Percentiles rank a stretch among this genome's conserved stretches.
Conservation (phyloP, 129 eudicot genomes). For the Pseudognaphalium luteoalbum region DNA sequence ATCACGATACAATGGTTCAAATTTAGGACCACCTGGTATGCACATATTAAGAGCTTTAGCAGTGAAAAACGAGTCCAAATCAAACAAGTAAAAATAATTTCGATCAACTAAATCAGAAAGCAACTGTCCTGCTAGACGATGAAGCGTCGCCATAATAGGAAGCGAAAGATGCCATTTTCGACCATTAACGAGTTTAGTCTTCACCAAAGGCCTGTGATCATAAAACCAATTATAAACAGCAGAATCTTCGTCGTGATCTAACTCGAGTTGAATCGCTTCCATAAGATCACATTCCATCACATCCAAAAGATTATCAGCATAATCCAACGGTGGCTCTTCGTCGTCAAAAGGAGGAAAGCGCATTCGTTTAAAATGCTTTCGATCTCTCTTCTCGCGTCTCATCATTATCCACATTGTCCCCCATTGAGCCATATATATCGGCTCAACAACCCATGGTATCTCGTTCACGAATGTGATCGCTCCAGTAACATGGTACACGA, state of each 20-base stretch:
- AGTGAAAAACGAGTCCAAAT: constrained; percentile 97
- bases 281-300: constrained; percentile 60
- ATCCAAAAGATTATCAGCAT: constrained; percentile 97
- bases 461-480: constrained; percentile 98
- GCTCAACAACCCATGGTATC: constrained; percentile 99
- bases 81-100: constrained; percentile 90
- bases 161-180: constrained; percentile 97
- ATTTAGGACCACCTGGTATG: constrained; percentile 99
- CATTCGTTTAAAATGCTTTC: constrained; percentile 98
- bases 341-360: constrained; percentile 99
- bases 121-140: constrained; percentile 93
- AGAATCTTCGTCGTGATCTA: constrained; percentile 98
- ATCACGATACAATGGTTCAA: constrained; percentile 98
- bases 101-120: constrained; percentile 94
- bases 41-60: constrained; percentile 99
- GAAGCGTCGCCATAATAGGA: constrained; percentile 98
- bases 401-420: constrained; percentile 99
- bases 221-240: constrained; percentile 97
- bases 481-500: constrained; percentile 92
- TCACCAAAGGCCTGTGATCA: constrained; percentile 96
- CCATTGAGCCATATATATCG: constrained; percentile 99
- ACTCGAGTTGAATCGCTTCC: constrained; percentile 93
- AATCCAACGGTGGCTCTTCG: constrained; percentile 97
- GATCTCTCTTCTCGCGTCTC: constrained; percentile 95
- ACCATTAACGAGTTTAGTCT: constrained; percentile 93